Evolutionary conservation across 345 rosid genomes (phyloP).

Genomic region (thale cress (Arabidopsis thaliana)): DNA sequence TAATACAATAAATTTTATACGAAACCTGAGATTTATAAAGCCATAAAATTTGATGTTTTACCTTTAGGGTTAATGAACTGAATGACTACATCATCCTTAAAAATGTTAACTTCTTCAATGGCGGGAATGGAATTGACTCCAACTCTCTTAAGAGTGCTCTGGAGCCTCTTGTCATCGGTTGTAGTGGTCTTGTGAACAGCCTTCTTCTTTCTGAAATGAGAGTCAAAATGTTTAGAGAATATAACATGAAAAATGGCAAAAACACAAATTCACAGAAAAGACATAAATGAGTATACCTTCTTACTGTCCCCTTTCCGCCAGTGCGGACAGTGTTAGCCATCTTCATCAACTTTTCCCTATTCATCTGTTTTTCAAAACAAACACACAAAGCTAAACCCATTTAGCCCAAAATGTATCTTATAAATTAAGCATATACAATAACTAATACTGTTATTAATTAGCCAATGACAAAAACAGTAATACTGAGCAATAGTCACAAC

Average conservation of each 20-base stretch:
- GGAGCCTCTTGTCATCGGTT: constrained; percentile 95
- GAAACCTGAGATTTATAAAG: not conserved
- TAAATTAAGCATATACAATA: not conserved
- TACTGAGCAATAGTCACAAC: not conserved
- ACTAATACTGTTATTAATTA: not conserved
- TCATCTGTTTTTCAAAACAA: constrained; percentile 57
- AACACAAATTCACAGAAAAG: not conserved
- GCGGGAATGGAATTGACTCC: constrained; percentile 94
- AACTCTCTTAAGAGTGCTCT: constrained; percentile 93
- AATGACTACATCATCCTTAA: constrained; percentile 91
- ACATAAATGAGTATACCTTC: constrained; percentile 52
- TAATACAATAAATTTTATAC: not conserved
- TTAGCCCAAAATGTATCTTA: not conserved
- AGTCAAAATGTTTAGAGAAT: not conserved
- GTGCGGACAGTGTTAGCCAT: constrained; percentile 98
- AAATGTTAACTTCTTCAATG: constrained; percentile 96
- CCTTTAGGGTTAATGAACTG: constrained; percentile 95
- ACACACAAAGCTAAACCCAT: not conserved
- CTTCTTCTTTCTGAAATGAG: constrained; percentile 84
- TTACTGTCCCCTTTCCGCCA: constrained; percentile 92
- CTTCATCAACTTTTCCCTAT: constrained; percentile 85
- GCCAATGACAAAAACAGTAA: no score
- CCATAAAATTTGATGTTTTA: constrained; percentile 8
- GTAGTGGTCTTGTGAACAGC: constrained; percentile 98
- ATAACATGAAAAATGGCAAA: not conserved